Evolutionary conservation across 129 eudicot species (phyloP), one percentile per base, ranked within the genome.

Genomic region (Lactuca saligna): DNA sequence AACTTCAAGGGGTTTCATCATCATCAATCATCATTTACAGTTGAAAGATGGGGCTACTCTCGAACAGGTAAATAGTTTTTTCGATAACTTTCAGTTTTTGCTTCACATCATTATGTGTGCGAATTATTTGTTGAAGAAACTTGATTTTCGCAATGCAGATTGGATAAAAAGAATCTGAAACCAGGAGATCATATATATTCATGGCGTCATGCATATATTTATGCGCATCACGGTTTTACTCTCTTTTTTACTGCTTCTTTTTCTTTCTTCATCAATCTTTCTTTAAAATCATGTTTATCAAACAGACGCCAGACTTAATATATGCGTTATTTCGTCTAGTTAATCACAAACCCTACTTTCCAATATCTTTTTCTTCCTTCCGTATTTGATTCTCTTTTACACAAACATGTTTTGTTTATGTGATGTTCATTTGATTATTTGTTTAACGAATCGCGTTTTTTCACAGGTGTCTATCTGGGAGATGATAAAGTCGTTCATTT

Each of bases 111-210:
- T 58, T n/a, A n/a, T 59, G 4, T 37, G 13, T n/a, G 10, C 61
- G 8, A 34, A 50, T 69, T 10, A 29, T 13, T 38, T 25, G 10
- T 4, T 69, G 13, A 34, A 8, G 12, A 13, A 38, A 46, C 37
- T 37, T 72, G 14, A 35, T 15, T 35, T 50, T 3, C 44, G 9
- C 12, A 44, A 5, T 49, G 74, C 85, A 91, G 95, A 65, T 73
- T 88, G 63, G 74, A 81, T 17, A 75, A 85, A 68, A 75, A 73
- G 75, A 82, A 84, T 75, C 86, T 91, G 59, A 88, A 83, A 68
- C 85, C 92, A 51, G 96, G 97, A 35, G 97, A 91, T 91, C 97
- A 91, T 75, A 88, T 91, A 65, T 91, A 88, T 73, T 84, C 96
- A 16, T 91, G 98, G 98, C 87, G 98, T n/a, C 55, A 87, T 14